A percentile compares a stretch with the other conserved stretches of the same genome.
phyloP scores from a whole-genome alignment of 306 rosid species.

The Carpinus viminea region DNA sequence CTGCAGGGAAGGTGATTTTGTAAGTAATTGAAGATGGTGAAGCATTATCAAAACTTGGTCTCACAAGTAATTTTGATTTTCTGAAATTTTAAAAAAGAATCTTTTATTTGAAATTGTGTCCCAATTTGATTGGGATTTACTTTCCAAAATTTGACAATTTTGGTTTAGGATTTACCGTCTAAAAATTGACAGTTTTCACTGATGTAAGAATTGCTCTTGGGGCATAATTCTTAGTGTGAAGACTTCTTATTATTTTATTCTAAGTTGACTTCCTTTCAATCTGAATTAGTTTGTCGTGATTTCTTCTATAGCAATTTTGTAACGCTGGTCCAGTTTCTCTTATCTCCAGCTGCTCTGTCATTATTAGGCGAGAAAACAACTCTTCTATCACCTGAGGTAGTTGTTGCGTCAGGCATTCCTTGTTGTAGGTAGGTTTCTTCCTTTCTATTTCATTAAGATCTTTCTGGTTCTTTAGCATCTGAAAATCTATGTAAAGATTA shows the following conservation, averaged over 20 bases:
- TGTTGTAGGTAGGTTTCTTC: constrained; percentile 84
- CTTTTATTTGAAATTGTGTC: background rate
- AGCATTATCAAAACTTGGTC: background rate
- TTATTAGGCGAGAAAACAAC: constrained; percentile 94
- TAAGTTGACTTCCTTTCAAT: constrained; percentile 13
- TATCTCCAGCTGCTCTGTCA: constrained; percentile 89
- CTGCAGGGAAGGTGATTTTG: background rate
- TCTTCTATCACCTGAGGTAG: constrained; percentile 78
- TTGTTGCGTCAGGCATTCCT: constrained; percentile 80
- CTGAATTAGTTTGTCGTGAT: constrained; percentile 29
- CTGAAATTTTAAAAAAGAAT: background rate
- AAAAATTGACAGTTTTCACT: background rate
- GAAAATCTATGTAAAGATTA: background rate
- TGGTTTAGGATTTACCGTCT: background rate
- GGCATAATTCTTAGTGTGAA: constrained; percentile 10
- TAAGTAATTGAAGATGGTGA: background rate
- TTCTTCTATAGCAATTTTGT: constrained; percentile 40
- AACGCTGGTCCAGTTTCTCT: constrained; percentile 62
- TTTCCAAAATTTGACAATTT: background rate
- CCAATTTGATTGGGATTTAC: background rate
- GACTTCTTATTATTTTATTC: constrained; percentile 24
- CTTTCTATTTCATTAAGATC: background rate
- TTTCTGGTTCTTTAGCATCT: background rate
- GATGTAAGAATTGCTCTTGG: background rate
- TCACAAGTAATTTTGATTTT: background rate